Conservation (phyloP, 345 rosid species). For the Boechera stricta region DNA sequence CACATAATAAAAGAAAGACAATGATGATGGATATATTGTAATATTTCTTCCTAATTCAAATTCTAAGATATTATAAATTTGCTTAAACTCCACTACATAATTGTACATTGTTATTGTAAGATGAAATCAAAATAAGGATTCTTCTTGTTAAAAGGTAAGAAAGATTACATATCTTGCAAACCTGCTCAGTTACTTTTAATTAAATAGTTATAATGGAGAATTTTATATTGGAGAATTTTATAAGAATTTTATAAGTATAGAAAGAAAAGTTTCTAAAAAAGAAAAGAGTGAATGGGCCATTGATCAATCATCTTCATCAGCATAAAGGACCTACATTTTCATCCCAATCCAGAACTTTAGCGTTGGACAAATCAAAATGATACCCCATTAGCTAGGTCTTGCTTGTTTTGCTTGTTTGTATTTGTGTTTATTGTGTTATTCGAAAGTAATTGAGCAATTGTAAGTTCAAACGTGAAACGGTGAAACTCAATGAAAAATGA, state of each 20-base stretch:
- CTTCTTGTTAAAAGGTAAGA: conserved; percentile 13
- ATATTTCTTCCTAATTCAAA: background rate
- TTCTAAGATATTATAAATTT: background rate
- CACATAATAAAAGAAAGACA: background rate
- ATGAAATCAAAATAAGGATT: conserved; percentile 10
- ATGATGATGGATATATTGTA: background rate
- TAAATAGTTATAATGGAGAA: conserved; percentile 21
- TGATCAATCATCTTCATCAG: conserved; percentile 34
- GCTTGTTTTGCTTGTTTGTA: background rate
- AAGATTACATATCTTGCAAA: conserved; percentile 29
- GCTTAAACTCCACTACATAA: background rate
- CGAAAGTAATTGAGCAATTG: background rate
- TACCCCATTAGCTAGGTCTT: conserved; percentile 12
- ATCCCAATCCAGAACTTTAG: conserved; percentile 39
- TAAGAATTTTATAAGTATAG: background rate
- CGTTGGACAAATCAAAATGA: conserved; percentile 28
- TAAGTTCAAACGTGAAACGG: conserved; percentile 8
- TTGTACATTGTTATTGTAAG: background rate
- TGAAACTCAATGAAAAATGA: conserved; percentile 12
- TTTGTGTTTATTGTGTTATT: background rate
- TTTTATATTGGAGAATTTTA: conserved; percentile 4
- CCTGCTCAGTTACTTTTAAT: conserved; percentile 7
- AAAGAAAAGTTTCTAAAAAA: background rate
- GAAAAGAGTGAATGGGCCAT: conserved; percentile 26
- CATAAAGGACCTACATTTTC: conserved; percentile 36